A percentile compares a stretch with the other conserved stretches of the same genome.
phyloP scores from a whole-genome alignment of 208 protist species.

The Trypanosomatidae sp. region DNA sequence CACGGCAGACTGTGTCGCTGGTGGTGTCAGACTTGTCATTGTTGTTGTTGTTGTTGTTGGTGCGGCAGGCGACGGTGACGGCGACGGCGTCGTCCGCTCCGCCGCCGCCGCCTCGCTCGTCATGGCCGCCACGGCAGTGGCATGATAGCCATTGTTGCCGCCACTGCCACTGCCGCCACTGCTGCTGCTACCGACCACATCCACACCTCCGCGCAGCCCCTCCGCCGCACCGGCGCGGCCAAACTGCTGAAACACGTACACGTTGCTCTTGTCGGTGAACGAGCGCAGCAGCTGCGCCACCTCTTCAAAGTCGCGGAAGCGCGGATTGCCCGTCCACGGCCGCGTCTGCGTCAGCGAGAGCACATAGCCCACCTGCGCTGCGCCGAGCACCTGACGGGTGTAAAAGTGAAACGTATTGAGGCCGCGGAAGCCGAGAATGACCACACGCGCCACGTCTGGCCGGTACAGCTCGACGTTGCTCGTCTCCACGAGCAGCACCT shows the following conservation, averaged over 20 bases:
- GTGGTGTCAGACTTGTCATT: background rate
- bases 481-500: conserved; percentile 53
- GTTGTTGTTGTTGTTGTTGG: background rate
- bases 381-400: conserved; percentile 51
- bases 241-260: conserved; percentile 62
- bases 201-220: background rate
- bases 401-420: conserved; percentile 75
- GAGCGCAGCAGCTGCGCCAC: conserved; percentile 58
- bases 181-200: too few relatives aligned
- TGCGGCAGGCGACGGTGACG: background rate
- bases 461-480: conserved; percentile 67
- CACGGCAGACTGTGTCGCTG: background rate
- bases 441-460: conserved; percentile 22
- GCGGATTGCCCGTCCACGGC: conserved; percentile 84
- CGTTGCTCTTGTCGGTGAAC: conserved; percentile 66
- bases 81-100: background rate
- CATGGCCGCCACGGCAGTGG: background rate
- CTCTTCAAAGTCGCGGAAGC: conserved; percentile 79
- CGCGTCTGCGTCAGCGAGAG: conserved; percentile 62
- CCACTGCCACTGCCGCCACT: background rate
- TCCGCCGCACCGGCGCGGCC: conserved; percentile 9
- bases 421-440: conserved; percentile 68
- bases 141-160: background rate
- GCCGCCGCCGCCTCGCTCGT: background rate
- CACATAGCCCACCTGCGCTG: conserved; percentile 38